Evolutionary conservation across 1,139 yeast species (phyloP).

Genomic region (Suhomyces anneliseae): DNA sequence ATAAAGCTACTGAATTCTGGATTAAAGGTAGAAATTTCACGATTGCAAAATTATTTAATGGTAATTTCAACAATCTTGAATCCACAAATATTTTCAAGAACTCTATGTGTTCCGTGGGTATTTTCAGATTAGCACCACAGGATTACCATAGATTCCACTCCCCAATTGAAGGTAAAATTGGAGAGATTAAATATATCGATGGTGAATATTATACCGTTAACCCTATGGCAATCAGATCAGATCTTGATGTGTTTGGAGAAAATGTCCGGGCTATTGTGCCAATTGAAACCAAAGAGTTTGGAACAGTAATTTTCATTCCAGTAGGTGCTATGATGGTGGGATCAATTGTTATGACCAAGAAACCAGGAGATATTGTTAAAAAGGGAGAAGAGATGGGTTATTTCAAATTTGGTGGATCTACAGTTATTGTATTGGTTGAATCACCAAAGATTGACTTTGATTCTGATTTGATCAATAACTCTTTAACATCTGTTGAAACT

Average conservation of each 20-base stretch:
- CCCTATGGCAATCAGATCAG: constrained; percentile 93
- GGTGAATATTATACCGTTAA: constrained; percentile 96
- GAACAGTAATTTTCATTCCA: constrained; percentile 72
- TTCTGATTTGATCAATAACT: constrained; percentile 68
- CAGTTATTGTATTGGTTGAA: constrained; percentile 60
- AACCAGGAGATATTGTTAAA: constrained; percentile 54
- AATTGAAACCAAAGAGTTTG: constrained; percentile 70
- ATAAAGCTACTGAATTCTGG: constrained; percentile 79
- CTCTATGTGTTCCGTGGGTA: constrained; percentile 60
- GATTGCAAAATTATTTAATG: constrained; percentile 61
- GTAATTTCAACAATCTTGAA: constrained; percentile 52
- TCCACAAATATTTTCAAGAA: constrained; percentile 38
- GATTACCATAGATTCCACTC: constrained; percentile 94
- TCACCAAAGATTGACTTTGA: constrained; percentile 54
- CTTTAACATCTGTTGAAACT: constrained; percentile 73
- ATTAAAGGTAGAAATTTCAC: constrained; percentile 84
- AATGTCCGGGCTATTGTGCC: constrained; percentile 80
- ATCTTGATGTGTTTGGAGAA: constrained; percentile 90
- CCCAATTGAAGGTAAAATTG: constrained; percentile 76
- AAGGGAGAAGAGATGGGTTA: constrained; percentile 89
- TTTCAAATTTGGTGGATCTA: constrained; percentile 95
- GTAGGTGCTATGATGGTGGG: constrained; percentile 99
- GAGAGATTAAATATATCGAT: constrained; percentile 63
- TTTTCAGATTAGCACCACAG: constrained; percentile 92
- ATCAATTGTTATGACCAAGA: constrained; percentile 72